Conservation (phyloP, 2,329 filamentous ascomycete species). For the Hansfordia pulvinata region DNA sequence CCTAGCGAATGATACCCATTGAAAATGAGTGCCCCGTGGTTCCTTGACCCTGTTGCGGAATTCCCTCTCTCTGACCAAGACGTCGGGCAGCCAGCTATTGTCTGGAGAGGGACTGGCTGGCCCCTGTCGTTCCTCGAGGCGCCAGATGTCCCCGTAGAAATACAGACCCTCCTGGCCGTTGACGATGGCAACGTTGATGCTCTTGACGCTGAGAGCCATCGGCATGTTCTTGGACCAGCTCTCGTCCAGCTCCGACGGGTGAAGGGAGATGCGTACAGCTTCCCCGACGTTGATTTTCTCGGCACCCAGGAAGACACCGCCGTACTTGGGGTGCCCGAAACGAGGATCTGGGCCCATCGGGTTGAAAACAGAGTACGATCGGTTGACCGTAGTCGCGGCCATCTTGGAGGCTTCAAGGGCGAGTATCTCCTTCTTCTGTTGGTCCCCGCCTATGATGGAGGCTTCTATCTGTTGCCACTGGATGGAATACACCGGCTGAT, state of each 20-base stretch:
- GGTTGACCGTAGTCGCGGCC: slow-evolving; percentile 32
- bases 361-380: slow-evolving; percentile 35
- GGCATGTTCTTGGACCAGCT: slow-evolving; percentile 15
- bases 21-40: slow-evolving; percentile 11
- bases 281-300: slow-evolving; percentile 34
- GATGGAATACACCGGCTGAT: slow-evolving; percentile 25
- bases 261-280: slow-evolving; percentile 25
- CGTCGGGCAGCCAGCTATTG: slow-evolving; percentile 10
- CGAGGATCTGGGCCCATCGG: slow-evolving; percentile 15
- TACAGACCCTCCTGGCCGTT: slow-evolving; percentile 7
- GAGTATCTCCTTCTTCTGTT: slow-evolving; percentile 24
- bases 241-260: slow-evolving; percentile 18
- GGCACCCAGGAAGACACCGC: slow-evolving; percentile 35
- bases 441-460: slow-evolving; percentile 19
- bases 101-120: too few species aligned
- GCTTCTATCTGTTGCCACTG: slow-evolving; percentile 24
- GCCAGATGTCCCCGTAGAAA: slow-evolving; percentile 15
- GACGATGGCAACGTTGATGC: slow-evolving; percentile 16
- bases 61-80: slow-evolving; percentile 13
- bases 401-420: slow-evolving; percentile 37
- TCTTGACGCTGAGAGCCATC: slow-evolving; percentile 21
- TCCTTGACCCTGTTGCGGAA: slow-evolving; percentile 15
- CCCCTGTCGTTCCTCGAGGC: slow-evolving; percentile 10
- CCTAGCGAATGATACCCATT: slow-evolving; percentile 23
- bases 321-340: slow-evolving; percentile 21